phyloP scores from a whole-genome alignment of 1,284 basidiomycete species.

The Cryptococcus sp. region DNA sequence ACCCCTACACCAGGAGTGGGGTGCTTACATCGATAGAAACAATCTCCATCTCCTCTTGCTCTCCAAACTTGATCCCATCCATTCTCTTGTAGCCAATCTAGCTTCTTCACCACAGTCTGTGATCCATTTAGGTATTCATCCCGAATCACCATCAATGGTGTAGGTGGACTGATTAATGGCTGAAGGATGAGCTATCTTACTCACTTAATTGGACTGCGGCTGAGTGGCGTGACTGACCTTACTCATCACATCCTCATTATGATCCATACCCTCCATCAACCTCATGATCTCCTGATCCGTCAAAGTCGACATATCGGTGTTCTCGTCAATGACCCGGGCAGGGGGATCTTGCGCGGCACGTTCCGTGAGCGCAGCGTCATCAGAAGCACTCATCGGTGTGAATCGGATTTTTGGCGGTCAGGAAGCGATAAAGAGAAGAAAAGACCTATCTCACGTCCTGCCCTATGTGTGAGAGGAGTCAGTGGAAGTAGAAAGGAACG shows the following conservation, averaged over 20 bases:
- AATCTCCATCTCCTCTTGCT: conserved; percentile 68
- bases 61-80: conserved; percentile 64
- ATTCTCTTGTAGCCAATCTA: conserved; percentile 57
- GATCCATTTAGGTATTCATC: conserved; percentile 62
- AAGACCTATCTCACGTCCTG: too few species aligned
- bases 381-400: neutral
- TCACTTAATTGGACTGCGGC: neutral
- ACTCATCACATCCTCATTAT: conserved; percentile 25
- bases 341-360: neutral
- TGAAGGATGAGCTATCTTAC: conserved; percentile 6
- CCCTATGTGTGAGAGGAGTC: too few species aligned
- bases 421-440: too few species aligned
- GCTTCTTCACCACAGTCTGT: conserved; percentile 58
- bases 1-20: neutral
- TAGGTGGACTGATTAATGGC: conserved; percentile 47
- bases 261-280: conserved; percentile 41
- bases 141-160: conserved; percentile 39
- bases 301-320: conserved; percentile 42
- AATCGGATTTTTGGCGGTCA: too few species aligned
- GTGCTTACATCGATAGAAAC: conserved; percentile 67
- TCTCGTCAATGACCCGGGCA: conserved; percentile 43
- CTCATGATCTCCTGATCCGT: conserved; percentile 48
- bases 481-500: too few species aligned
- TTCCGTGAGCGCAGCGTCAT: neutral
- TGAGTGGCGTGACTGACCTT: conserved; percentile 20